Evolutionary conservation across 2,329 filamentous ascomycete species (phyloP).

Genomic region (Alternaria sp.): DNA sequence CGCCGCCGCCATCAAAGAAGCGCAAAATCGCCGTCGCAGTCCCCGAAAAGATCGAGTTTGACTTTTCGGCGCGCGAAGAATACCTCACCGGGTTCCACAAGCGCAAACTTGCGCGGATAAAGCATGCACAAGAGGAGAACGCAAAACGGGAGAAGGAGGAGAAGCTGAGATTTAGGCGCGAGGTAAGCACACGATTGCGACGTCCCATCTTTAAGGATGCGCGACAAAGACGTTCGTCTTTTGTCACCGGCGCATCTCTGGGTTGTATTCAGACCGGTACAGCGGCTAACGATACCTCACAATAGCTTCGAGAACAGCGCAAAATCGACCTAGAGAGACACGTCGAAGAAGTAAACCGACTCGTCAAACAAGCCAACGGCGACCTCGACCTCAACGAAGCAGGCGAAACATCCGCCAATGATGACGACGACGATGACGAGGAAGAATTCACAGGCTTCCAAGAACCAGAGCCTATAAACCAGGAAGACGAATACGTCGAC

Average conservation of each 20-base stretch:
- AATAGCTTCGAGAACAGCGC: conserved; percentile 81
- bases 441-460: conserved; percentile 52
- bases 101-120: conserved; percentile 84
- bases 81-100: conserved; percentile 97
- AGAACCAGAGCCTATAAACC: conserved; percentile 68
- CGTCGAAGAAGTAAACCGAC: conserved; percentile 74
- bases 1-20: conserved; percentile 41
- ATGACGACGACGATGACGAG: conserved; percentile 63
- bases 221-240: background rate
- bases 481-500: conserved; percentile 93
- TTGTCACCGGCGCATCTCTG: background rate
- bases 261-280: background rate
- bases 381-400: conserved; percentile 40
- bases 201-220: background rate
- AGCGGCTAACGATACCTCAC: background rate
- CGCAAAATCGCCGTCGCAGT: conserved; percentile 49
- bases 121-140: conserved; percentile 82
- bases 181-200: conserved; percentile 62
- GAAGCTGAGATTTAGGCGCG: conserved; percentile 73
- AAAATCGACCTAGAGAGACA: conserved; percentile 82
- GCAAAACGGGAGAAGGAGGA: conserved; percentile 79
- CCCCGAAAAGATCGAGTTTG: conserved; percentile 85
- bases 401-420: conserved; percentile 40
- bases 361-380: conserved; percentile 67
- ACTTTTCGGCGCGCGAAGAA: conserved; percentile 77